Percentiles rank a stretch among this genome's conserved stretches.
Conservation (phyloP, 2,329 filamentous ascomycete genomes). For the Trichoderma cornu-damae region DNA sequence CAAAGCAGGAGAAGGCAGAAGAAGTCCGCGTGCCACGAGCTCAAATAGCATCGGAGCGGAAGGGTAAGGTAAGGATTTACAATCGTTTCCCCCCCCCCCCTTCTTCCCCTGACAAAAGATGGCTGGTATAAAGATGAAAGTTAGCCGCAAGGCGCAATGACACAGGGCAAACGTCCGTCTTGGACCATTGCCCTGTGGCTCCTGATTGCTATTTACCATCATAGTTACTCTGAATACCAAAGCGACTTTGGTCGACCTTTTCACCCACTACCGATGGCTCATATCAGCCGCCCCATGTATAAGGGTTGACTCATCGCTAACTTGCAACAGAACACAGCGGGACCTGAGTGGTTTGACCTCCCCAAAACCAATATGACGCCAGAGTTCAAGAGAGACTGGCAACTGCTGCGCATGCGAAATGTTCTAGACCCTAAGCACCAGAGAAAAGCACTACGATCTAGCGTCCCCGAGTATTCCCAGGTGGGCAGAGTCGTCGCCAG, state of each 20-base stretch:
- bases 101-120: background rate
- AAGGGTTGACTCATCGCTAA: slow-evolving; percentile 21
- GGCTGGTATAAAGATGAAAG: slow-evolving; percentile 37
- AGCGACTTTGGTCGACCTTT: background rate
- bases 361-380: slow-evolving; percentile 79
- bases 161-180: slow-evolving; percentile 38
- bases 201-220: slow-evolving; percentile 49
- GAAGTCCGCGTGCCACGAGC: slow-evolving; percentile 21
- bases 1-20: slow-evolving; percentile 15
- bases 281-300: background rate
- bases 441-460: slow-evolving; percentile 74
- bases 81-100: too few relatives aligned
- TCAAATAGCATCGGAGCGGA: background rate
- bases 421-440: slow-evolving; percentile 89
- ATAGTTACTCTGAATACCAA: slow-evolving; percentile 70
- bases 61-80: slow-evolving; percentile 28
- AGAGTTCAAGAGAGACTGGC: slow-evolving; percentile 81
- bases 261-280: background rate
- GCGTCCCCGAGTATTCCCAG: slow-evolving; percentile 72
- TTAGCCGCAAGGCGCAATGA: slow-evolving; percentile 35
- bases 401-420: slow-evolving; percentile 82
- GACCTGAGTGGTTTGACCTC: slow-evolving; percentile 80
- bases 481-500: slow-evolving; percentile 85
- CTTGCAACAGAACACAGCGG: slow-evolving; percentile 54
- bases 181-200: slow-evolving; percentile 52